These are phyloP conservation scores for Secale cereale DNA, from an alignment of 176 grass and related monocot species.

Conservation along the genomic window DNA sequence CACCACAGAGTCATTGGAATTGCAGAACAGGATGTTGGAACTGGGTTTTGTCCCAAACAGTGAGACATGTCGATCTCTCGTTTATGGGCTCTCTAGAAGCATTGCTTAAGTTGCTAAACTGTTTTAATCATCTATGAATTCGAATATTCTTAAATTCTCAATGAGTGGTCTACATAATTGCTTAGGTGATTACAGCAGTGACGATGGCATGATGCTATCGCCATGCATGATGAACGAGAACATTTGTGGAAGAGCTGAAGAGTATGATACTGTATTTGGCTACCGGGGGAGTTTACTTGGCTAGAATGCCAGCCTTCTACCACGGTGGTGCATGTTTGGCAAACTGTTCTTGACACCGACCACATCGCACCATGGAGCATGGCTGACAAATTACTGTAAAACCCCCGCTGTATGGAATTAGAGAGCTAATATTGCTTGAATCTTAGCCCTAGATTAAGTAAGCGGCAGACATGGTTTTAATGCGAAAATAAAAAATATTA, in stretches of 20 bases:
- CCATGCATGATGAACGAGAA: background rate
- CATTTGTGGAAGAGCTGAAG: background rate
- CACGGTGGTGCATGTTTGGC: background rate
- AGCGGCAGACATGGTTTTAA: background rate
- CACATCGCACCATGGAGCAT: background rate
- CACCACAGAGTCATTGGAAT: constrained; percentile 38
- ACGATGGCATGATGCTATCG: background rate
- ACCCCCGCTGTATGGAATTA: background rate
- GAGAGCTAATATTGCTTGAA: background rate
- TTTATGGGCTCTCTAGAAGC: constrained; percentile 62
- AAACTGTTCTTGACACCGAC: background rate
- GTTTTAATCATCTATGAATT: background rate
- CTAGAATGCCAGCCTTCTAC: background rate
- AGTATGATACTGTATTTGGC: background rate
- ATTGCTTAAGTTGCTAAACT: constrained; percentile 7
- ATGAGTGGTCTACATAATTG: background rate
- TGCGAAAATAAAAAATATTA: background rate
- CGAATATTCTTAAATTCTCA: constrained; percentile 2
- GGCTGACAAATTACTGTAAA: background rate
- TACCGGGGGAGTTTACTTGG: background rate
- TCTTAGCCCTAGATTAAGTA: background rate
- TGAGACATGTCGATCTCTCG: constrained; percentile 63
- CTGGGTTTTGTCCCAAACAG: constrained; percentile 72
- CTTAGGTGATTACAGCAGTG: background rate
- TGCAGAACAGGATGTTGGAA: constrained; percentile 73